phyloP scores from a whole-genome alignment of 345 rosid genomes.

The Eucalyptus tenuipes region DNA sequence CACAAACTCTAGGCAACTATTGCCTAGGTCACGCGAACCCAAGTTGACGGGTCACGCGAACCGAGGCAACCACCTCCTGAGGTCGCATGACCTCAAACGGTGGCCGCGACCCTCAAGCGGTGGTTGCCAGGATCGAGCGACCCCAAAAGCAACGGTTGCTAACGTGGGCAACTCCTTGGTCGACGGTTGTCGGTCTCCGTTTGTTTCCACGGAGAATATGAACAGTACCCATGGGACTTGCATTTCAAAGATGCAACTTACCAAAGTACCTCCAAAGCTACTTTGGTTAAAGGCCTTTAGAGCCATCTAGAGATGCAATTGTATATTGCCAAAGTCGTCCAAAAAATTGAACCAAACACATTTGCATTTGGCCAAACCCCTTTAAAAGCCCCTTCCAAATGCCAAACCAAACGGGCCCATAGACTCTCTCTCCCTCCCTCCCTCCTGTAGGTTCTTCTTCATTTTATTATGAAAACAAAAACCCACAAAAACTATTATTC shows the following conservation, averaged over 20 bases:
- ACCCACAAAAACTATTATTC: not conserved
- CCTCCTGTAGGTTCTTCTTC: too few species aligned
- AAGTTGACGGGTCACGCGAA: fast-evolving
- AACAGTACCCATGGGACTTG: fast-evolving
- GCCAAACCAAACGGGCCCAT: fast-evolving
- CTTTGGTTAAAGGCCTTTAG: too few species aligned
- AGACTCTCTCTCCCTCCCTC: too few species aligned
- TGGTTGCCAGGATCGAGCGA: fast-evolving
- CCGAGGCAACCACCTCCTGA: fast-evolving
- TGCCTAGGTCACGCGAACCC: fast-evolving
- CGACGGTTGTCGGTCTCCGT: fast-evolving
- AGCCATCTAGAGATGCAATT: too few species aligned
- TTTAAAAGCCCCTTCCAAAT: too few species aligned
- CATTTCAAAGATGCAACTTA: too few species aligned
- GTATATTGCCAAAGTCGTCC: fast-evolving
- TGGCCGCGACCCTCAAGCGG: too few species aligned
- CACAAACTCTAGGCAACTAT: fast-evolving
- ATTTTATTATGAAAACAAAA: too few species aligned
- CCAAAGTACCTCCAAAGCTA: fast-evolving
- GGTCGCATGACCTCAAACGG: fast-evolving
- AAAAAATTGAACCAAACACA: too few species aligned
- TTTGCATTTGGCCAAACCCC: too few species aligned
- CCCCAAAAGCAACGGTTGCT: fast-evolving
- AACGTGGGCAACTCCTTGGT: fast-evolving
- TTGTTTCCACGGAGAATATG: fast-evolving